Conservation (phyloP, 2,329 filamentous ascomycete species). For the Colletotrichum melonis region DNA sequence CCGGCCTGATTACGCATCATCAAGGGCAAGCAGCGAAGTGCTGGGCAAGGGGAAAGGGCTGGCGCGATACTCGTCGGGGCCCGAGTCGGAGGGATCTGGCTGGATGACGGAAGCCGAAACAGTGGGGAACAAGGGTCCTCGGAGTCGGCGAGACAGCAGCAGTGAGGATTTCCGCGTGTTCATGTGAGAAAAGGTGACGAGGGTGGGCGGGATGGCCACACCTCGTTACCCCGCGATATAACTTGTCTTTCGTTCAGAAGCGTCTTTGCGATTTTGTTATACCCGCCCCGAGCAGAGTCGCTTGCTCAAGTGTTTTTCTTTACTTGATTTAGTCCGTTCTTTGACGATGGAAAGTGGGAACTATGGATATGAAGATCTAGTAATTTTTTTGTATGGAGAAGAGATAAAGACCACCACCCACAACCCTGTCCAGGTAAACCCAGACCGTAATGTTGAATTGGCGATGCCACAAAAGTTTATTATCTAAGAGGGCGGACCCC, state of each 20-base stretch:
- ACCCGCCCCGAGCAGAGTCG: slow-evolving; percentile 18
- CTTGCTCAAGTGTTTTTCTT: not conserved
- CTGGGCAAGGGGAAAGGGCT: slow-evolving; percentile 31
- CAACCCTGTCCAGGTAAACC: not conserved
- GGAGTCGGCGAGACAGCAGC: slow-evolving; percentile 18
- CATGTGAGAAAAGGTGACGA: slow-evolving; percentile 22
- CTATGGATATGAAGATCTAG: not conserved
- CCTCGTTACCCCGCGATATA: not conserved
- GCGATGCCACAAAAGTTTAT: slow-evolving; percentile 27
- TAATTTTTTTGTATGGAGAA: not conserved
- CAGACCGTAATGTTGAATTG: slow-evolving; percentile 32
- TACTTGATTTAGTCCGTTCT: slow-evolving; percentile 2
- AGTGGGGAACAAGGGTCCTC: slow-evolving; percentile 19
- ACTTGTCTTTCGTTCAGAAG: slow-evolving; percentile 16
- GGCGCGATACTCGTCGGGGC: slow-evolving; percentile 23
- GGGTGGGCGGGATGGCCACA: not conserved
- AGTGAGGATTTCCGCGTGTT: slow-evolving; percentile 35
- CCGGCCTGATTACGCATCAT: slow-evolving; percentile 23
- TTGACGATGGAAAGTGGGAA: not conserved
- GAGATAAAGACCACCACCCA: not conserved
- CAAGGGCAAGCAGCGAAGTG: slow-evolving; percentile 29
- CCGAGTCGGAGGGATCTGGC: slow-evolving; percentile 32
- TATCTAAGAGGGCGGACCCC: slow-evolving; percentile 24
- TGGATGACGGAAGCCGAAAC: slow-evolving; percentile 36
- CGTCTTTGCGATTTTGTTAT: slow-evolving; percentile 34